These are phyloP conservation scores for Dactylonectria estremocensis DNA, from an alignment of 2,329 filamentous ascomycete genomes.

Conservation along the genomic window DNA sequence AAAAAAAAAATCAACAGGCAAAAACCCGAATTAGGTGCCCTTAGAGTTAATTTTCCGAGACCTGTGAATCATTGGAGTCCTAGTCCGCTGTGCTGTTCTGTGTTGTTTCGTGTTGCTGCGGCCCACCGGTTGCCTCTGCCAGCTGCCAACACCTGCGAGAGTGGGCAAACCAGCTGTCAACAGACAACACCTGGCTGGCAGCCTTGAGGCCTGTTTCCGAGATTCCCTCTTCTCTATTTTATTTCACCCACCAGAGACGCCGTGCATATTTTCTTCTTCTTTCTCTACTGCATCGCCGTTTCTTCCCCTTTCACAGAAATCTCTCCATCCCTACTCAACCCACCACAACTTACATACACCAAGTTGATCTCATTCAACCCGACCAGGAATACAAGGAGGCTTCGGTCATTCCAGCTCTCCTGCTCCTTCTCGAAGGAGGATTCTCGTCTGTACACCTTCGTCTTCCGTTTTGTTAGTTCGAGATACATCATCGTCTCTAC, in stretches of 20 bases:
- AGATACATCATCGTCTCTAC: too few species aligned
- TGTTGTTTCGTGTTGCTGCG: too few species aligned
- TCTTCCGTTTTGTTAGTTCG: neutral
- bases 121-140: neutral
- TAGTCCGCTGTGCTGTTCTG: neutral
- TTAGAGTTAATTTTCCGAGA: too few species aligned
- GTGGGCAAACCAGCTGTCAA: neutral
- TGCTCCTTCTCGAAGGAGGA: neutral
- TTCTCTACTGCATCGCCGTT: neutral
- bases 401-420: neutral
- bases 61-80: too few species aligned
- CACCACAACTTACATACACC: neutral
- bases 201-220: neutral
- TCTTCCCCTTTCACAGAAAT: neutral
- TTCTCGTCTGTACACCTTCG: neutral
- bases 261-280: neutral
- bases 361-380: neutral
- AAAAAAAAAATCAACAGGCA: too few species aligned
- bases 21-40: too few species aligned
- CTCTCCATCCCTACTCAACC: neutral
- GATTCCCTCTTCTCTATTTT: neutral
- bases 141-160: neutral
- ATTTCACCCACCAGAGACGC: neutral
- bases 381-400: neutral
- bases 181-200: constrained; percentile 2